phyloP scores from a whole-genome alignment of 305 asterid genomes.

The Solanum hybrid region DNA sequence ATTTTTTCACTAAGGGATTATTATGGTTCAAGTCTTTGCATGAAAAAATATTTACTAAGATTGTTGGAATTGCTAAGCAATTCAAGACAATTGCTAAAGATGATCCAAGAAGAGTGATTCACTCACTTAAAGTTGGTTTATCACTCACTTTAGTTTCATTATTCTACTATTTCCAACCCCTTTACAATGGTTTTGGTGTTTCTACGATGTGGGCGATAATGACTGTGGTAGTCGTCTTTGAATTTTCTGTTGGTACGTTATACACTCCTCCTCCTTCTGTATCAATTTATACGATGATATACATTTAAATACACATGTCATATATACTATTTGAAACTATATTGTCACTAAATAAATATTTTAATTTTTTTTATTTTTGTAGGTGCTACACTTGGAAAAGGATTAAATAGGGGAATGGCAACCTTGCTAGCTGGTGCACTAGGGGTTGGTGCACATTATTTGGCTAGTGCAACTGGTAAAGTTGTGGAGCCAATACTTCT shows the following conservation, averaged over 20 bases:
- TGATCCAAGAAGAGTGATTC: conserved; percentile 67
- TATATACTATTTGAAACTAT: neutral
- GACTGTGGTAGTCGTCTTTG: conserved; percentile 80
- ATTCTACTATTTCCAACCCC: conserved; percentile 57
- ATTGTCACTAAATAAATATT: neutral
- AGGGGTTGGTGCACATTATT: conserved; percentile 59
- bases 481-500: conserved; percentile 55
- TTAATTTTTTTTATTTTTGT: neutral
- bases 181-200: conserved; percentile 51
- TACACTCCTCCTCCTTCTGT: neutral
- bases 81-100: conserved; percentile 37
- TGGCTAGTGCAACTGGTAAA: conserved; percentile 48
- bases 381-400: conserved; percentile 78
- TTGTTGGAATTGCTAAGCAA: conserved; percentile 18
- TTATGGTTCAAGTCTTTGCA: conserved; percentile 24
- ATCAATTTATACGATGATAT: neutral
- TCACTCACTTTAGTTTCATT: conserved; percentile 55
- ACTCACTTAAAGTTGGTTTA: conserved; percentile 66
- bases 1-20: conserved; percentile 10
- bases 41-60: conserved; percentile 11
- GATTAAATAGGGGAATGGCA: conserved; percentile 63
- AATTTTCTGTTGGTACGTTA: conserved; percentile 57
- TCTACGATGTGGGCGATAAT: conserved; percentile 82
- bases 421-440: conserved; percentile 58
- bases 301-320: neutral